Evolutionary conservation across 148 eudicot genomes (phyloP).

Genomic region (Heliosperma pusillum): DNA sequence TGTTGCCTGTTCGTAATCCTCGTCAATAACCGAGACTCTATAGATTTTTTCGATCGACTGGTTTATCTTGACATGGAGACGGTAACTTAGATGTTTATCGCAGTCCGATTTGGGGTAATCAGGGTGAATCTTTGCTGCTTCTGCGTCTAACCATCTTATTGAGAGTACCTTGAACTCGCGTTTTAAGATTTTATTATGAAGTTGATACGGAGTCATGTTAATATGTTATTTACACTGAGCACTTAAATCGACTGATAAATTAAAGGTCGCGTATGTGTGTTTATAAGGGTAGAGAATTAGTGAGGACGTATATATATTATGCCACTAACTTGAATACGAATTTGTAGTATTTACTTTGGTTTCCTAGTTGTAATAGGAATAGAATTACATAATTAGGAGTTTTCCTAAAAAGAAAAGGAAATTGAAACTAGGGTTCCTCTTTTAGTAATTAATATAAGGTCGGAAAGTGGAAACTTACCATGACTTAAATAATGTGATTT

Average conservation of each 20-base stretch:
- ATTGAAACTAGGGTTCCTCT: too few species aligned
- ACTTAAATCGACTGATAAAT: not conserved
- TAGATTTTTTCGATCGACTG: not conserved
- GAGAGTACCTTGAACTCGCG: not conserved
- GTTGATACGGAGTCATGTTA: not conserved
- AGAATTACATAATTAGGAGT: too few species aligned
- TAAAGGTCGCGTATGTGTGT: too few species aligned
- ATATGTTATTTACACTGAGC: not conserved
- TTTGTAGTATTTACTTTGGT: too few species aligned
- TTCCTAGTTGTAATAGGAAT: too few species aligned
- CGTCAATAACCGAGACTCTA: not conserved
- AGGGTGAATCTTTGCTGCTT: not conserved
- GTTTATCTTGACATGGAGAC: not conserved
- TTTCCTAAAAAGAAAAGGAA: too few species aligned
- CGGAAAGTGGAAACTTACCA: too few species aligned
- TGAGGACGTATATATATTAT: too few species aligned
- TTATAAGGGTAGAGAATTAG: too few species aligned
- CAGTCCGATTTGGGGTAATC: not conserved
- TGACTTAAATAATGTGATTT: too few species aligned
- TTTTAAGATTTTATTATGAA: not conserved
- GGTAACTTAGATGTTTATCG: not conserved
- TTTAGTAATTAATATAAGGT: too few species aligned
- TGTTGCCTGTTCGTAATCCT: not conserved
- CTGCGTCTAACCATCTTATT: not conserved
- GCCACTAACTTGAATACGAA: too few species aligned